A percentile compares a stretch with the other conserved stretches of the same genome.
These are phyloP conservation scores for Erythrophleum ivorense DNA, from an alignment of 331 rosid species.

Conservation along the genomic window DNA sequence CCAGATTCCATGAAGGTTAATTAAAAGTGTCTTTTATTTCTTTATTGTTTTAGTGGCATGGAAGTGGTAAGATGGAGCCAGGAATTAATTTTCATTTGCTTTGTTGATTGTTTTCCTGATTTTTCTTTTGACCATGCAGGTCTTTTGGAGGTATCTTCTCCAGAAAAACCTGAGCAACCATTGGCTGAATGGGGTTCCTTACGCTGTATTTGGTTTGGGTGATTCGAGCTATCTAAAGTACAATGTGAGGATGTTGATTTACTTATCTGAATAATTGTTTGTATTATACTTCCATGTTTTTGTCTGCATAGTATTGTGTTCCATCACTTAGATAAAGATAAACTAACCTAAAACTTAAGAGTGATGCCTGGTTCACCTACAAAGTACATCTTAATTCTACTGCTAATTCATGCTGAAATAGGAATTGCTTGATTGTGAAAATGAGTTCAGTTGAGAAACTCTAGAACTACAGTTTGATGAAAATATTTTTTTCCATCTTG, in stretches of 20 bases:
- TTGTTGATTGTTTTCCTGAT: slow-evolving; percentile 1
- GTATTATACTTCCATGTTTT: slow-evolving; percentile 1
- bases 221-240: slow-evolving; percentile 91
- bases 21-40: slow-evolving; percentile 3
- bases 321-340: slow-evolving; percentile 24
- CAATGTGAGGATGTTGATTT: slow-evolving; percentile 63
- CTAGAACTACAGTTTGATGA: neutral
- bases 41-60: neutral
- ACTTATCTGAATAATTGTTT: neutral
- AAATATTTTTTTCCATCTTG: slow-evolving; percentile 10
- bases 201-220: slow-evolving; percentile 92
- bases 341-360: neutral
- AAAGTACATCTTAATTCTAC: neutral
- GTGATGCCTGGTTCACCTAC: neutral
- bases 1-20: slow-evolving; percentile 90
- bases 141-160: slow-evolving; percentile 84
- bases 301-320: slow-evolving; percentile 7
- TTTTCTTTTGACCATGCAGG: slow-evolving; percentile 51
- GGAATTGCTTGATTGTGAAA: slow-evolving; percentile 6
- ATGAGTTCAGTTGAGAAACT: slow-evolving; percentile 5
- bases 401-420: slow-evolving; percentile 13
- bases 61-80: neutral
- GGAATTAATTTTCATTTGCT: slow-evolving; percentile 7
- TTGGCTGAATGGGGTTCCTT: slow-evolving; percentile 78
- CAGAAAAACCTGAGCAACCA: slow-evolving; percentile 69